A percentile compares a stretch with the other conserved stretches of the same genome.
Conservation (phyloP, 805 yeast genomes). For the Brettanomyces custersianus region DNA sequence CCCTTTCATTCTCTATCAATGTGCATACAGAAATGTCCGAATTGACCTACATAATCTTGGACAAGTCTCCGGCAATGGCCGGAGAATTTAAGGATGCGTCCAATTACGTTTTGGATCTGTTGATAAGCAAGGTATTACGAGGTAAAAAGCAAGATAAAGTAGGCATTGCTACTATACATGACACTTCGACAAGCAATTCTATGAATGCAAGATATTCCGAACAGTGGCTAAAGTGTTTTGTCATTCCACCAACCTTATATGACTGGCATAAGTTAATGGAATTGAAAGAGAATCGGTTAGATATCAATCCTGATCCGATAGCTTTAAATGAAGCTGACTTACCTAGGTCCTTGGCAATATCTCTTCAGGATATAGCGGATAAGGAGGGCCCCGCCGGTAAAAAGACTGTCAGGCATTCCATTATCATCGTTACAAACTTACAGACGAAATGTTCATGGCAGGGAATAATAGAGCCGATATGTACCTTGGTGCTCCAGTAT, state of each 20-base stretch:
- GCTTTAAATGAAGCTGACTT: constrained; percentile 18
- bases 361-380: constrained; percentile 12
- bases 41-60: constrained; percentile 2
- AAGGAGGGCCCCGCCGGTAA: background rate
- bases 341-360: constrained; percentile 20
- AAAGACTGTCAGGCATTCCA: constrained; percentile 10
- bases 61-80: constrained; percentile 32
- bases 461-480: constrained; percentile 9
- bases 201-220: constrained; percentile 13
- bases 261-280: constrained; percentile 11
- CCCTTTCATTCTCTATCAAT: background rate
- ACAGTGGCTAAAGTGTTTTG: constrained; percentile 16
- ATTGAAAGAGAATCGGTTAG: constrained; percentile 6
- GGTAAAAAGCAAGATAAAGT: constrained; percentile 21
- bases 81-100: constrained; percentile 29
- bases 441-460: constrained; percentile 12
- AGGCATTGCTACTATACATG: constrained; percentile 18
- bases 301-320: constrained; percentile 11
- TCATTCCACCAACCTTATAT: constrained; percentile 11
- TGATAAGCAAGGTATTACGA: constrained; percentile 21
- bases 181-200: constrained; percentile 17
- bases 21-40: background rate
- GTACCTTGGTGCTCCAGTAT: constrained; percentile 6
- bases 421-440: constrained; percentile 14
- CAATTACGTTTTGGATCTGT: constrained; percentile 32